These are phyloP conservation scores for Fulvia fulva DNA, from an alignment of 2,329 filamentous ascomycete species.

Conservation along the genomic window DNA sequence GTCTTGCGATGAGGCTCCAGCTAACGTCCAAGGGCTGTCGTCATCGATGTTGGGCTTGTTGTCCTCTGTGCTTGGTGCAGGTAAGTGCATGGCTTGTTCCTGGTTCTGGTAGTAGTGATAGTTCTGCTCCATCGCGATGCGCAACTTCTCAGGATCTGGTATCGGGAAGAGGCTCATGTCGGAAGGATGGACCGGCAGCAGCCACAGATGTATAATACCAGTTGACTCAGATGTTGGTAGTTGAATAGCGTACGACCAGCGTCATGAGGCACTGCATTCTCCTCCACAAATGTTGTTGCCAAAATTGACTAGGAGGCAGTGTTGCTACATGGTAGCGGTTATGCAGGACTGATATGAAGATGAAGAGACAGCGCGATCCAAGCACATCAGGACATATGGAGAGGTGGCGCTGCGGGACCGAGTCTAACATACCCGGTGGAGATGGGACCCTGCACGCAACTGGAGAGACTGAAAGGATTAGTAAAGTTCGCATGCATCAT, in stretches of 20 bases:
- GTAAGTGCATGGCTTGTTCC: not conserved
- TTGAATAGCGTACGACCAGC: slow-evolving; percentile 9
- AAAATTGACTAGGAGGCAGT: slow-evolving; percentile 17
- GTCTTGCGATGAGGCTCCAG: slow-evolving; percentile 9
- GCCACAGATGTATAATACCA: not conserved
- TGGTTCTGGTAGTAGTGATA: slow-evolving; percentile 7
- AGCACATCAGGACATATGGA: slow-evolving; percentile 5
- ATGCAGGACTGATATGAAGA: slow-evolving; percentile 9
- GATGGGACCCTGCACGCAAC: slow-evolving; percentile 4
- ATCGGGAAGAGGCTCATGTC: slow-evolving; percentile 19
- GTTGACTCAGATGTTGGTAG: not conserved
- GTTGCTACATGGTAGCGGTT: slow-evolving; percentile 17
- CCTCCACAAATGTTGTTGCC: slow-evolving; percentile 12
- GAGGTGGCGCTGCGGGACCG: slow-evolving; percentile 18
- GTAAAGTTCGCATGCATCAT: slow-evolving; percentile 21
- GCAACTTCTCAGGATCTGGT: slow-evolving; percentile 9
- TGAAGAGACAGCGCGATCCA: slow-evolving; percentile 15
- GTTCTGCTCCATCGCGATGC: slow-evolving; percentile 11
- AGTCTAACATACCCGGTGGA: slow-evolving; percentile 9
- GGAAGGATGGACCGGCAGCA: slow-evolving; percentile 3
- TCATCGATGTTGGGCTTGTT: slow-evolving; percentile 3
- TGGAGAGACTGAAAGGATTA: slow-evolving; percentile 15
- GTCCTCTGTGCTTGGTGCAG: not conserved
- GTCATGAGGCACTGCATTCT: slow-evolving; percentile 14
- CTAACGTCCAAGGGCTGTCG: slow-evolving; percentile 1